Evolutionary conservation across 2,329 filamentous ascomycete species (phyloP).

Genomic region (Trichoderma sp.): DNA sequence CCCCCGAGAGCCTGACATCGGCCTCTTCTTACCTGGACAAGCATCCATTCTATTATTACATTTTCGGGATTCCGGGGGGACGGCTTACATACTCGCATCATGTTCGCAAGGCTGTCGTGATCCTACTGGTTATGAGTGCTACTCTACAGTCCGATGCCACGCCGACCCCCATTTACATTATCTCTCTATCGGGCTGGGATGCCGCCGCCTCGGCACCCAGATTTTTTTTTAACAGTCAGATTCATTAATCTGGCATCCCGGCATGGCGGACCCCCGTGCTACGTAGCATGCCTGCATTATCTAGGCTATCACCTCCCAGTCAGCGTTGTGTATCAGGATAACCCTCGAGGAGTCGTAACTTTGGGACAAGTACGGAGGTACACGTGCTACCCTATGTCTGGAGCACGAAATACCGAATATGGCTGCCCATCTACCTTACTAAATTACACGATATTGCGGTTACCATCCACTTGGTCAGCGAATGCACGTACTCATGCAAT

Average conservation of each 20-base stretch:
- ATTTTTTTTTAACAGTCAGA: background rate
- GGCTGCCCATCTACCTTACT: background rate
- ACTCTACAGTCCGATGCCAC: background rate
- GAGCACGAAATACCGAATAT: background rate
- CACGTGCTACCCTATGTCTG: background rate
- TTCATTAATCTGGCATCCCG: slow-evolving; percentile 18
- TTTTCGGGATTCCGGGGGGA: background rate
- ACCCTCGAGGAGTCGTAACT: background rate
- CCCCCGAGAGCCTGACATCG: background rate
- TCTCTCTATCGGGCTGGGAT: background rate
- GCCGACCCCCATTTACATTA: background rate
- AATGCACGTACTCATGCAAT: slow-evolving; percentile 12
- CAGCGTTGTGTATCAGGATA: background rate
- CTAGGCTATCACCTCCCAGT: background rate
- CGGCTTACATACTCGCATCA: background rate
- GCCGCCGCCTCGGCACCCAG: background rate
- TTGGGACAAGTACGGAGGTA: background rate
- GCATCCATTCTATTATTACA: background rate
- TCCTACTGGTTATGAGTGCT: background rate
- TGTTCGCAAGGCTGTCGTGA: background rate
- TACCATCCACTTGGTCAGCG: background rate
- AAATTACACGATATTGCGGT: background rate
- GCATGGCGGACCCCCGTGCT: slow-evolving; percentile 9
- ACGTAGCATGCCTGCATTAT: slow-evolving; percentile 10
- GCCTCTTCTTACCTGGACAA: background rate